phyloP scores from a whole-genome alignment of 2,329 filamentous ascomycete species.

The Epichloe festucae region DNA sequence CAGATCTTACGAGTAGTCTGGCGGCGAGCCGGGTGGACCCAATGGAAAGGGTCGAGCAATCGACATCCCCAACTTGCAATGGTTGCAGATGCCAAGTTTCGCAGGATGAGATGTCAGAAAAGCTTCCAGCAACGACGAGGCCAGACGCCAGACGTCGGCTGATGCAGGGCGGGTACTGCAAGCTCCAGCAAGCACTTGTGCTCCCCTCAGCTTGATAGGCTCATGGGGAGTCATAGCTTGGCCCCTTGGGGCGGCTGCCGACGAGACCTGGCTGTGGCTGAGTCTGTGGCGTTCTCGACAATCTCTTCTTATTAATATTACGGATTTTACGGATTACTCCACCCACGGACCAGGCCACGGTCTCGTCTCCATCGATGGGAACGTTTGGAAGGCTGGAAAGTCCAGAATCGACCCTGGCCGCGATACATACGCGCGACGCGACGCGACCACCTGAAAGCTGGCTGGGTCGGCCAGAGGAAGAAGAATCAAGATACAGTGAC shows the following conservation, averaged over 20 bases:
- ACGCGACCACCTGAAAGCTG: not conserved
- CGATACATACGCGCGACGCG: not conserved
- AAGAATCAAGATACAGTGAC: too few species aligned
- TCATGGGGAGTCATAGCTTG: too few species aligned
- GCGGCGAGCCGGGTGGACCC: conserved; percentile 2
- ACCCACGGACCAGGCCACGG: too few species aligned
- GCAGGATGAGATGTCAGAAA: not conserved
- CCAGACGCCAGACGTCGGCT: not conserved
- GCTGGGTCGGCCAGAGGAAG: not conserved
- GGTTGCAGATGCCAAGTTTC: conserved; percentile 1
- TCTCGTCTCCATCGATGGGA: not conserved
- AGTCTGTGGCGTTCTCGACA: not conserved
- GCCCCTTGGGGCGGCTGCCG: too few species aligned
- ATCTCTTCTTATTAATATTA: too few species aligned
- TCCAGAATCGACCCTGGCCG: not conserved
- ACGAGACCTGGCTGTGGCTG: not conserved
- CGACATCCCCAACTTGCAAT: not conserved
- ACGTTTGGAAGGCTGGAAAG: not conserved
- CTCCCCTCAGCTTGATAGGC: too few species aligned
- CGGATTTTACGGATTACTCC: too few species aligned
- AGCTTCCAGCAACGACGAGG: not conserved
- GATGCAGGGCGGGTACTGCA: not conserved
- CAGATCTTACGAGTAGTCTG: not conserved
- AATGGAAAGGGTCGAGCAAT: conserved; percentile 4
- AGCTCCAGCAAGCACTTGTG: not conserved